Percentiles rank a stretch among this genome's conserved stretches.
Evolutionary conservation across 148 eudicot genomes (phyloP).

Genomic region (Rhododendron simsii): DNA sequence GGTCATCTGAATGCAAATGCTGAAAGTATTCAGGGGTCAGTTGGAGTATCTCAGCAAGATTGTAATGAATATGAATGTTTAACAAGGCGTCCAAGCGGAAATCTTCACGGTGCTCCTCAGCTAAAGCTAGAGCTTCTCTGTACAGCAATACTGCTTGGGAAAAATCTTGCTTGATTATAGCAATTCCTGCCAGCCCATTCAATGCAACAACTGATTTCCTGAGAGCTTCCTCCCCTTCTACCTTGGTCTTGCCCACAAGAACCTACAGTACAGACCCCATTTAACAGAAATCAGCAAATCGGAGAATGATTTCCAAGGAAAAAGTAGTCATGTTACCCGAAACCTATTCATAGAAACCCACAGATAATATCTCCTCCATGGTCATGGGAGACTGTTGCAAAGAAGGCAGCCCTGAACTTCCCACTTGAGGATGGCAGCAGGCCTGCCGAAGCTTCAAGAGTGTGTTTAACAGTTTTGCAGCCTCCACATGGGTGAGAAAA

Average conservation of each 20-base stretch:
- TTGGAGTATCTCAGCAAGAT: conserved; percentile 69
- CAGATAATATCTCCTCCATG: conserved; percentile 92
- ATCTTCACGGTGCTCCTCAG: conserved; percentile 66
- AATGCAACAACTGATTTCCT: conserved; percentile 77
- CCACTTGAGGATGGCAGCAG: conserved; percentile 99
- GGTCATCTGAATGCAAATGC: conserved; percentile 10
- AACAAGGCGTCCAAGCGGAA: conserved; percentile 89
- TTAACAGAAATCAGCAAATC: conserved; percentile 8
- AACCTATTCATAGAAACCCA: conserved; percentile 24
- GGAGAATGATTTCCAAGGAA: not conserved
- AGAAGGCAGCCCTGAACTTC: conserved; percentile 87
- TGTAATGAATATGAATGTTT: conserved; percentile 77
- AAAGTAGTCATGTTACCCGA: not conserved
- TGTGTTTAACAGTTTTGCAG: conserved; percentile 81
- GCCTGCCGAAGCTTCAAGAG: conserved; percentile 98
- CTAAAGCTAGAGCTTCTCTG: conserved; percentile 70
- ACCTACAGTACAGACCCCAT: conserved; percentile 40
- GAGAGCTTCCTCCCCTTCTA: conserved; percentile 93
- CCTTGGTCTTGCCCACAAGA: conserved; percentile 85
- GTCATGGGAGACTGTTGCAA: conserved; percentile 93
- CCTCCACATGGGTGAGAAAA: conserved; percentile 67
- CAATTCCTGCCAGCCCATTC: conserved; percentile 94
- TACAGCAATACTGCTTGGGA: conserved; percentile 59
- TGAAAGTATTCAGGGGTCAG: conserved; percentile 27
- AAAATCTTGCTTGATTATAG: conserved; percentile 67